phyloP scores from a whole-genome alignment of 345 rosid genomes.

The Eucalyptus curtisii region DNA sequence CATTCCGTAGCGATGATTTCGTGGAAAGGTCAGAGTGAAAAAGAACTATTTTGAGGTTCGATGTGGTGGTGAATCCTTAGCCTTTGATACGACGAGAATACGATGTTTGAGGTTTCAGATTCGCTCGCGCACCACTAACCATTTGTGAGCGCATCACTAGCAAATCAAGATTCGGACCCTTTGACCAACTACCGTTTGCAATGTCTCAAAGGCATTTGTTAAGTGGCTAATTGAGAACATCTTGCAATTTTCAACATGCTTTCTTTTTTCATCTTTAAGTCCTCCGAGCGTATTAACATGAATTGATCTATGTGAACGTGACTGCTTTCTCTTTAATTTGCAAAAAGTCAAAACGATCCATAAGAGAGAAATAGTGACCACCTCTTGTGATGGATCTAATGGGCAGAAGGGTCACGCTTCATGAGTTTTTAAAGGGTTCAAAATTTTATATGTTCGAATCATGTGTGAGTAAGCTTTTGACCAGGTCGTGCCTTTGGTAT shows the following conservation, averaged over 20 bases:
- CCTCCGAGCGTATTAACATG: neutral
- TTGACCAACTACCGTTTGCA: neutral
- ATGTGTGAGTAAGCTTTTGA: neutral
- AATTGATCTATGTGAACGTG: neutral
- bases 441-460: neutral
- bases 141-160: neutral
- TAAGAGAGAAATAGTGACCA: neutral
- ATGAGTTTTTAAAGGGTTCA: neutral
- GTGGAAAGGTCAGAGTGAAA: neutral
- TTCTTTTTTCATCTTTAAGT: neutral
- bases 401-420: neutral
- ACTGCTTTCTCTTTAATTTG: neutral
- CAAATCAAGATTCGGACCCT: neutral
- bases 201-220: neutral
- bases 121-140: neutral
- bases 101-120: neutral
- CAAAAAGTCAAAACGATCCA: neutral
- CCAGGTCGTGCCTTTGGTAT: neutral
- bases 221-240: neutral
- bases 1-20: neutral
- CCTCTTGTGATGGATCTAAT: neutral
- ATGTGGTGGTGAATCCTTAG: neutral
- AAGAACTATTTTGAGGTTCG: neutral
- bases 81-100: neutral
- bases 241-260: neutral